phyloP scores from a whole-genome alignment of 73 alveolate genomes.

The Paramecium caudatum region DNA sequence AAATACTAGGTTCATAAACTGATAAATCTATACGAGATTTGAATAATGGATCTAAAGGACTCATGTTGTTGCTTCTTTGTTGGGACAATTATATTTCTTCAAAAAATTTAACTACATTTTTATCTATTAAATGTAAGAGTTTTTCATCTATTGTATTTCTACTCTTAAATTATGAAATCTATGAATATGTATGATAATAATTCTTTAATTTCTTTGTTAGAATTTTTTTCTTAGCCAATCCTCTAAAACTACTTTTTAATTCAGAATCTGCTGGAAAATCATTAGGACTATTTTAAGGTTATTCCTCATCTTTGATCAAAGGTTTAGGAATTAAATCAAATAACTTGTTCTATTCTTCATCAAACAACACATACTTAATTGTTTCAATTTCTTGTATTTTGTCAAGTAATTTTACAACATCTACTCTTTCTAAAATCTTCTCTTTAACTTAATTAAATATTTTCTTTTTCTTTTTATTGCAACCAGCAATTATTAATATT shows the following conservation, averaged over 20 bases:
- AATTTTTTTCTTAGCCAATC: neutral
- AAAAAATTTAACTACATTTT: conserved; percentile 5
- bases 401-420: neutral
- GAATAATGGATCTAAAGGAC: conserved; percentile 22
- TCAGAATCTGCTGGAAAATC: neutral
- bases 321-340: conserved; percentile 40
- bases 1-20: neutral
- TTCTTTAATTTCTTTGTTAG: neutral
- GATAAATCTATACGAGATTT: neutral
- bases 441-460: neutral
- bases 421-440: neutral
- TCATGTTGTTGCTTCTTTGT: neutral
- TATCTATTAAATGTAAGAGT: neutral
- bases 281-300: neutral
- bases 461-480: conserved; percentile 10
- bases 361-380: neutral
- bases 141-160: conserved; percentile 12
- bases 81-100: neutral
- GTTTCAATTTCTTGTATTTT: neutral
- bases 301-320: neutral
- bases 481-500: neutral
- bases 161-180: neutral
- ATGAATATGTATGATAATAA: neutral
- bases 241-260: neutral
- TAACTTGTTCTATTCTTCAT: conserved; percentile 9